These are phyloP conservation scores for Kwoniella shandongensis DNA, from an alignment of 768 basidiomycete genomes.

Conservation along the genomic window DNA sequence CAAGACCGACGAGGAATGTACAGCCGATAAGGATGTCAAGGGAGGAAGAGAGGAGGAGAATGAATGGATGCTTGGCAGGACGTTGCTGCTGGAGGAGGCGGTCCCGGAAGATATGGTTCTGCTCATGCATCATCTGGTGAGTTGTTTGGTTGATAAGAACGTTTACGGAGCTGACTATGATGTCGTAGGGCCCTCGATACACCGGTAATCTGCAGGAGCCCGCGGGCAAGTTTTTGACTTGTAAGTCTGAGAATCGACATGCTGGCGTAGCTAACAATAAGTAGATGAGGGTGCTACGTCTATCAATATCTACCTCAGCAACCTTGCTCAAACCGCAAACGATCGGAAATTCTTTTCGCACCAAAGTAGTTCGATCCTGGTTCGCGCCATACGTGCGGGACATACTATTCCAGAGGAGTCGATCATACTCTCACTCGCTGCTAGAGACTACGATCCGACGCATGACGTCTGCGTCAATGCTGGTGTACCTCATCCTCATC, in stretches of 20 bases:
- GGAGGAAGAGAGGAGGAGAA: constrained; percentile 41
- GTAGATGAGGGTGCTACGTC: constrained; percentile 50
- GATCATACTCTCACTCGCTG: constrained; percentile 38
- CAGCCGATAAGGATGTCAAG: neutral
- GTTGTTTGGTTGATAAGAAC: constrained; percentile 10
- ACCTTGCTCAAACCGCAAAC: constrained; percentile 29
- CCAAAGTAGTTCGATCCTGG: constrained; percentile 43
- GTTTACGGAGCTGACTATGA: neutral
- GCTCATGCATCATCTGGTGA: constrained; percentile 49
- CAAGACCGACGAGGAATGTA: neutral
- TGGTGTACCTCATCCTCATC: constrained; percentile 34
- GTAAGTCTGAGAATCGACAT: constrained; percentile 25
- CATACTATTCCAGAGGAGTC: constrained; percentile 44
- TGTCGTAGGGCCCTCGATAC: constrained; percentile 49
- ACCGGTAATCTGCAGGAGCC: constrained; percentile 50
- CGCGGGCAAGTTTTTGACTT: constrained; percentile 50
- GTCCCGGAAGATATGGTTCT: constrained; percentile 49
- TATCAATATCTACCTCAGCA: constrained; percentile 49
- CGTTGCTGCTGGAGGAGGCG: constrained; percentile 43
- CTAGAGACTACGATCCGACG: constrained; percentile 23
- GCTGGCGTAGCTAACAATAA: neutral
- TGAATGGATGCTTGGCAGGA: constrained; percentile 48
- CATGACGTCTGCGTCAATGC: constrained; percentile 32
- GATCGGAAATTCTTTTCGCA: constrained; percentile 41
- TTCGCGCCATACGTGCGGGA: constrained; percentile 47